Percentiles rank a stretch among this genome's conserved stretches.
These are phyloP conservation scores for Dinochytrium kinnereticum DNA, from an alignment of 371 early-diverging fungal species.

Conservation along the genomic window DNA sequence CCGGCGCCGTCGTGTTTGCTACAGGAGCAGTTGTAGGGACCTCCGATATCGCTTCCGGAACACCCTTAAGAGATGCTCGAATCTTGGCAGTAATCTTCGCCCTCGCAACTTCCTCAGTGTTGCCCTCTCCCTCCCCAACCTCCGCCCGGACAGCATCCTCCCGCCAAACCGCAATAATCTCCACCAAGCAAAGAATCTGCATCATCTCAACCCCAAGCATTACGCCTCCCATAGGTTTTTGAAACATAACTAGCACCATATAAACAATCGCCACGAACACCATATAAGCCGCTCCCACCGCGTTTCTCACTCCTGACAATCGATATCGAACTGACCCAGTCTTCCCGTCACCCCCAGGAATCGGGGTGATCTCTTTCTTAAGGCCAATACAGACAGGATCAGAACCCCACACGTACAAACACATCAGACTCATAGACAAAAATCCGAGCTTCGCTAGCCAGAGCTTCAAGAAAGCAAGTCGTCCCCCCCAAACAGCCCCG, in stretches of 20 bases:
- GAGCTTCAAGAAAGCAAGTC: constrained; percentile 29
- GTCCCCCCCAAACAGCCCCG: constrained; percentile 15
- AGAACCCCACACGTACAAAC: constrained; percentile 38
- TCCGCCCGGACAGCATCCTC: constrained; percentile 41
- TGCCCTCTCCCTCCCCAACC: constrained; percentile 26
- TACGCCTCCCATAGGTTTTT: constrained; percentile 78
- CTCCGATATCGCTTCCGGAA: not conserved
- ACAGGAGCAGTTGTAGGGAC: not conserved
- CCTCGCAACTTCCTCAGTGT: not conserved
- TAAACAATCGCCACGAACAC: constrained; percentile 61
- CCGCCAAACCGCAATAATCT: constrained; percentile 59
- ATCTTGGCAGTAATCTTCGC: not conserved
- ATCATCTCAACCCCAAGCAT: constrained; percentile 60
- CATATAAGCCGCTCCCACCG: constrained; percentile 65
- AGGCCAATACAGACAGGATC: constrained; percentile 43
- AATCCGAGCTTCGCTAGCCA: constrained; percentile 43
- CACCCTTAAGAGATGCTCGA: not conserved
- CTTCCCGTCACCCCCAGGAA: not conserved
- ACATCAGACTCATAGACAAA: constrained; percentile 19
- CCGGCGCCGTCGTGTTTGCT: not conserved
- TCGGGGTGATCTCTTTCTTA: constrained; percentile 8
- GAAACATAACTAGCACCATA: constrained; percentile 60
- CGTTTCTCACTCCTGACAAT: constrained; percentile 63
- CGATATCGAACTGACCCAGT: constrained; percentile 32
- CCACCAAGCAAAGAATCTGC: constrained; percentile 57